phyloP scores from a whole-genome alignment of 805 yeast species.

The Dipodascopsis tothii region DNA sequence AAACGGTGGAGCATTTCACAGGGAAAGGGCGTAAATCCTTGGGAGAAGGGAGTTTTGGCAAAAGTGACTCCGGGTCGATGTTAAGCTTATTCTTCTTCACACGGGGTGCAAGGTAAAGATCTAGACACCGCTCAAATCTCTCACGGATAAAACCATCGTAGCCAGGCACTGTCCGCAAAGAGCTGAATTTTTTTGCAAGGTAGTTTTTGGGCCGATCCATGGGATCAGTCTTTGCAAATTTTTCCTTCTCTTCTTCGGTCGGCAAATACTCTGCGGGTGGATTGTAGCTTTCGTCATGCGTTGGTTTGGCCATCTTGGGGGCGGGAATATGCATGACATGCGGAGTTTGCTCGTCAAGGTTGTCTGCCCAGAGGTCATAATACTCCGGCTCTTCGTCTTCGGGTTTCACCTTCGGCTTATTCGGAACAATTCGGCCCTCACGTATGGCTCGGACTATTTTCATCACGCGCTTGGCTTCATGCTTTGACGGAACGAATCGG shows the following conservation, averaged over 20 bases:
- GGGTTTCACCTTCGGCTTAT: slow-evolving; percentile 45
- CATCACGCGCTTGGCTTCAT: slow-evolving; percentile 94
- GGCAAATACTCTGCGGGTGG: slow-evolving; percentile 94
- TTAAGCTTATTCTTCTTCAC: slow-evolving; percentile 82
- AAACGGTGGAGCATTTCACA: slow-evolving; percentile 74
- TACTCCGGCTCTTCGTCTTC: slow-evolving; percentile 45
- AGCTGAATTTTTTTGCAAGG: slow-evolving; percentile 69
- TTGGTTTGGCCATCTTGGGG: slow-evolving; percentile 92
- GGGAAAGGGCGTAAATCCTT: slow-evolving; percentile 96
- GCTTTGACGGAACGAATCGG: slow-evolving; percentile 91
- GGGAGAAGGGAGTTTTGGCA: slow-evolving; percentile 95
- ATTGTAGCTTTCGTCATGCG: slow-evolving; percentile 91
- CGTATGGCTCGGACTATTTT: slow-evolving; percentile 93
- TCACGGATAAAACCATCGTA: slow-evolving; percentile 80
- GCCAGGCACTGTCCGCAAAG: slow-evolving; percentile 90
- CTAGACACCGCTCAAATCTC: slow-evolving; percentile 87
- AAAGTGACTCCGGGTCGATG: slow-evolving; percentile 90
- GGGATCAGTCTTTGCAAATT: slow-evolving; percentile 65
- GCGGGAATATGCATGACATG: slow-evolving; percentile 91
- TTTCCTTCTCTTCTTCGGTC: slow-evolving; percentile 64
- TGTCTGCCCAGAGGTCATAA: slow-evolving; percentile 75
- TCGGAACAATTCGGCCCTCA: slow-evolving; percentile 87
- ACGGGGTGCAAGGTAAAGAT: slow-evolving; percentile 91
- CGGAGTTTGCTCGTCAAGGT: slow-evolving; percentile 45
- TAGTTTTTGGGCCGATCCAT: slow-evolving; percentile 71